Percentiles rank a stretch among this genome's conserved stretches.
These are phyloP conservation scores for Biscogniauxia marginata DNA, from an alignment of 2,329 filamentous ascomycete species.

Conservation along the genomic window DNA sequence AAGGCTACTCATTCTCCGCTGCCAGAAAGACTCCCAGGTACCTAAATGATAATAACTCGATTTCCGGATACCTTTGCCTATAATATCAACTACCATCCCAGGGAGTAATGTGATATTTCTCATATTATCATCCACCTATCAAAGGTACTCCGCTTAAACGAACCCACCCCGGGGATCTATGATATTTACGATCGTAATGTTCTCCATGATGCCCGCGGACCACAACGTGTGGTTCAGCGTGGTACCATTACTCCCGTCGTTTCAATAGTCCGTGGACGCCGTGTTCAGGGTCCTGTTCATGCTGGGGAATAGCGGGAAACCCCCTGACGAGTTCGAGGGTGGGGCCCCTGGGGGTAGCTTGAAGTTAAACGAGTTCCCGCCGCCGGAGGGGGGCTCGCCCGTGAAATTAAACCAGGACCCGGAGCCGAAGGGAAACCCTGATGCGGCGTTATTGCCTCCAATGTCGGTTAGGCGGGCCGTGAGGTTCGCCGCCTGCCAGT, in stretches of 20 bases:
- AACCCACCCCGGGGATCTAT: conserved; percentile 23
- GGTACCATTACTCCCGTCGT: conserved; percentile 24
- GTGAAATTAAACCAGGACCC: conserved; percentile 10
- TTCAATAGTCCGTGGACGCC: conserved; percentile 24
- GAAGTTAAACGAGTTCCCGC: conserved; percentile 7
- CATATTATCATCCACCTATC: background rate
- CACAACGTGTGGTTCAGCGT: conserved; percentile 30
- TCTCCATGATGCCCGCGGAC: conserved; percentile 24
- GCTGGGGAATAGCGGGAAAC: conserved; percentile 11
- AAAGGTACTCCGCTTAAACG: conserved; percentile 23
- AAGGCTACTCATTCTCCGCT: too few species aligned
- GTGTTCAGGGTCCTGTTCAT: conserved; percentile 10
- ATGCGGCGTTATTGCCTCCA: conserved; percentile 21
- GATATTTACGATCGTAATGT: conserved; percentile 27
- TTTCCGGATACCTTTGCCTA: too few species aligned
- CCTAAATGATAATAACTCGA: too few species aligned
- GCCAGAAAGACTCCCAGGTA: too few species aligned
- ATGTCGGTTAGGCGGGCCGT: conserved; percentile 21
- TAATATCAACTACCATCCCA: too few species aligned
- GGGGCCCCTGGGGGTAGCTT: conserved; percentile 8
- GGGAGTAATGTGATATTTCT: too few species aligned
- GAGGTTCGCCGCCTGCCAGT: conserved; percentile 24
- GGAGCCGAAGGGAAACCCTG: background rate
- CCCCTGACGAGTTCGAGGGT: conserved; percentile 6
- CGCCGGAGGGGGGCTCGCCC: conserved; percentile 9